Percentiles rank a stretch among this genome's conserved stretches.
Evolutionary conservation across 192 early-diverging fungal genomes (phyloP).

Genomic region (Coemansia sp.): DNA sequence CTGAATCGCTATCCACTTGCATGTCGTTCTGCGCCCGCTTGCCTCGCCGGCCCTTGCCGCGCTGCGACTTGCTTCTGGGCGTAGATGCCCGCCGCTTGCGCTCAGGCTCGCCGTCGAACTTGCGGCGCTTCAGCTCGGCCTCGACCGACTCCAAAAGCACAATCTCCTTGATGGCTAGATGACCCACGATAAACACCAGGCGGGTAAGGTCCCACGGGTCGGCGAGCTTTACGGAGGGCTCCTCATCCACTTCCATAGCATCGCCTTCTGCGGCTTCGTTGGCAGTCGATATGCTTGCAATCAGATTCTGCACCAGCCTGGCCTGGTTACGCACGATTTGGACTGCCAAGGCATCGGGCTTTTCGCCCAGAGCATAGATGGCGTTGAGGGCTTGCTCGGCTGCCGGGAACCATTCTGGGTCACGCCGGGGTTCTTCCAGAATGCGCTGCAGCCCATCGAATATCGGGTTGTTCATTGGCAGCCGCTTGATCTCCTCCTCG

Average conservation of each 20-base stretch:
- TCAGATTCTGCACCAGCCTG: constrained; percentile 59
- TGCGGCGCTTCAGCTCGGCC: constrained; percentile 87
- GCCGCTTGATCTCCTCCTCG: constrained; percentile 46
- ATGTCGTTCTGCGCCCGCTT: constrained; percentile 1
- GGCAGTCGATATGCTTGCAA: constrained; percentile 13
- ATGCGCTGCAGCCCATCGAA: constrained; percentile 57
- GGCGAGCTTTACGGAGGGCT: constrained; percentile 18
- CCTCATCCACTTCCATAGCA: constrained; percentile 35
- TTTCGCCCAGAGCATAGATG: constrained; percentile 84
- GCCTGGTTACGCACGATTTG: constrained; percentile 74
- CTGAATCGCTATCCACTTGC: constrained; percentile 27
- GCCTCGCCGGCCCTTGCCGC: constrained; percentile 10
- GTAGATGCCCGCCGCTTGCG: constrained; percentile 42
- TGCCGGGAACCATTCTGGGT: constrained; percentile 76
- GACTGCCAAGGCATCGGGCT: constrained; percentile 80
- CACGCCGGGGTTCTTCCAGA: constrained; percentile 36
- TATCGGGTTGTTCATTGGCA: constrained; percentile 59
- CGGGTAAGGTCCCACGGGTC: constrained; percentile 79
- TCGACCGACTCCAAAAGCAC: constrained; percentile 94
- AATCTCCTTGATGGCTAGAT: constrained; percentile 95
- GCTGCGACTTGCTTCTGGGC: constrained; percentile 31
- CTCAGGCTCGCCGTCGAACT: constrained; percentile 37
- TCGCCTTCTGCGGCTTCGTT: constrained; percentile 9
- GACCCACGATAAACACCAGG: constrained; percentile 88
- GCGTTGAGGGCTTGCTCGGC: constrained; percentile 94